Evolutionary conservation across 2,329 filamentous ascomycete genomes (phyloP), one percentile per base, ranked within the genome.

Genomic region (Diplodia mutila): DNA sequence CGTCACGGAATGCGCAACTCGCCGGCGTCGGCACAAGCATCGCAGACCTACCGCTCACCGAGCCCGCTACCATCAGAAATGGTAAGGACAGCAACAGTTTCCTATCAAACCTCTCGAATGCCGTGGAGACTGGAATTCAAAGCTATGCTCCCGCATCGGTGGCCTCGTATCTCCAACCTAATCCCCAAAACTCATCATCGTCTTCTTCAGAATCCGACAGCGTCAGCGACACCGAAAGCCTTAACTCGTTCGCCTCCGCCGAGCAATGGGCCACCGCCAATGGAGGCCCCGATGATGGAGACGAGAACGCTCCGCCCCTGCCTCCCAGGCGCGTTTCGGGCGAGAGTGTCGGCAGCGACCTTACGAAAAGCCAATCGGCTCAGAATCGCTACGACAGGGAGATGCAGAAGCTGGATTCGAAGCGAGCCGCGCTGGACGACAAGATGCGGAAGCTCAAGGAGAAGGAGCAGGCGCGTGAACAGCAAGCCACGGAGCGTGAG

Each of bases 361-460:
- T 63, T n/a, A 21, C 57, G 25, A 54, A 55, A 25, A 54, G 68
- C 61, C 72, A 68, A 69, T 66, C 23, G 9, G 42, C 34, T 52
- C n/a, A 65, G 25, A 69, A 66, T 5, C 72, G 75, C 2, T 76
- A 87, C 69, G 88, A 91, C 32, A 90, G 88, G 72, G 88, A 91
- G 71, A 83, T 93, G 3, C 80, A 82, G 68, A 90, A 89, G 73
- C 83, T 91, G 9, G 82, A 87, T 55, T 83, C 87, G 18, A 86
- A 86, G 67, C 86, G 86, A 21, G 12, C 61, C 3, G 52, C 52
- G 9, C 81, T 91, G 0, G 86, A 91, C 49, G 85, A 88, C 23
- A 90, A 89, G 72, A 80, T 89, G 8, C 81, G 81, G n/a, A 84
- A 85, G 71, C 82, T 85, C 63, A 83, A 84, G 23, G 81, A 86